Evolutionary conservation across 2,329 filamentous ascomycete species (phyloP), one percentile per base, ranked within the genome.

Genomic region (Lomentospora prolificans): DNA sequence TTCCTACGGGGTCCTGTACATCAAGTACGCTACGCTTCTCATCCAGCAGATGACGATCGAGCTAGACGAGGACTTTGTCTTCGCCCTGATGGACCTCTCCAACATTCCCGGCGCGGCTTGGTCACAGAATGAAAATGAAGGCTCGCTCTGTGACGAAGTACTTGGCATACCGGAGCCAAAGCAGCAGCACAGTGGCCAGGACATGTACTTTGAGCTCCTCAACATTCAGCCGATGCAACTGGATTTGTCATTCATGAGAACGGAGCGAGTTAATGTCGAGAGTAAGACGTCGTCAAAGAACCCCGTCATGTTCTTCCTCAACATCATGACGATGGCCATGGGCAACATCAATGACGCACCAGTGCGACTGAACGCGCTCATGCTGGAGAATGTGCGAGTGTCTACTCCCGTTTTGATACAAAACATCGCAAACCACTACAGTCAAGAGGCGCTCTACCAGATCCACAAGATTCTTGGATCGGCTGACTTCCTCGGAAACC

Each of bases 281-380:
- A 91, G 97, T 68, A 95, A 94, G 63, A 87, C 90, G 50, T 90
- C 89, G 12, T 90, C 90, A 1, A 84, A 82, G 44, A 99, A 96
- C 66, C 95, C 95, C 0, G 79, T 99, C 69, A 97, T 97, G 91
- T 99, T 97, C 74, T 91, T 96, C 67, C 85, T 97, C 69, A 97
- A 99, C 66, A 89, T 97, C 62, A 85, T 99, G 76, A 97, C 95
- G 0, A 99, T 99, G 94, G 95, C 94, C 12, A 94, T 99, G 64
- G 94, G 94, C 60, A 99, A 99, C 64, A 90, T 99, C 75, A 99
- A 99, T 64, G 95, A 99, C 70, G 94, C 94, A 5, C 95, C 94
- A 0, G 85, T 99, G 55, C 85, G 90, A 51, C 84, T 99, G 67
- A 99, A 97, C 60, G 90, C 94, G 1, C 75, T 99, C 24, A 88